Conservation (phyloP, 495 filamentous ascomycete species). For the Aspergillus sparsus region DNA sequence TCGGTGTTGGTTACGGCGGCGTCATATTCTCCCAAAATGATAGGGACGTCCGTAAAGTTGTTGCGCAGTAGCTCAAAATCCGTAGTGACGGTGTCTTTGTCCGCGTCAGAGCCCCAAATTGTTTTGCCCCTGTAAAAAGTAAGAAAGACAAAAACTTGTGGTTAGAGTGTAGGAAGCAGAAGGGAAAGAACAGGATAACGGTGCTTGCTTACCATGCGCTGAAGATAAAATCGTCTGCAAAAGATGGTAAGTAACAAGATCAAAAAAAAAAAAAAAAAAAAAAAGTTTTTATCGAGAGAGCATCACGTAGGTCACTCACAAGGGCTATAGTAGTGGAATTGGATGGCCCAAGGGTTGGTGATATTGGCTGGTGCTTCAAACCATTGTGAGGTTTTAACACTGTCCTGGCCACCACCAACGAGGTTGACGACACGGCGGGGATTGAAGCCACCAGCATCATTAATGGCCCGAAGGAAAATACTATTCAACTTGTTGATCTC, state of each 20-base stretch:
- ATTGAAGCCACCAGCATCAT: slow-evolving; percentile 58
- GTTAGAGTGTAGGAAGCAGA: background rate
- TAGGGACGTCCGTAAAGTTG: slow-evolving; percentile 56
- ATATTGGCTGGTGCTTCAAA: slow-evolving; percentile 51
- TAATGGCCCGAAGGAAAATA: slow-evolving; percentile 58
- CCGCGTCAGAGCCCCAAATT: slow-evolving; percentile 57
- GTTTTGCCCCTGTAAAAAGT: slow-evolving; percentile 52
- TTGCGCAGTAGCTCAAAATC: slow-evolving; percentile 53
- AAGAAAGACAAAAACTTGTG: background rate
- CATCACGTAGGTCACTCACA: slow-evolving; percentile 35
- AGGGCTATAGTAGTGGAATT: slow-evolving; percentile 65
- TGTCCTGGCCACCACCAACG: slow-evolving; percentile 52
- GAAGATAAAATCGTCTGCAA: slow-evolving; percentile 52
- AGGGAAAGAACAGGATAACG: background rate
- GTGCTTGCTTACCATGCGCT: slow-evolving; percentile 35
- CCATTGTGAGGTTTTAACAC: slow-evolving; percentile 54
- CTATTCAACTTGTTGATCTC: slow-evolving; percentile 57
- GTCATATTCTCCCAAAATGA: slow-evolving; percentile 62
- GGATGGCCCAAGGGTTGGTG: slow-evolving; percentile 60
- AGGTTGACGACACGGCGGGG: slow-evolving; percentile 57
- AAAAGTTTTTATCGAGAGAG: slow-evolving; percentile 31
- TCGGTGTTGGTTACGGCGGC: slow-evolving; percentile 52
- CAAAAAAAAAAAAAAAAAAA: no score
- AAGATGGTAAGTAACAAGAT: background rate
- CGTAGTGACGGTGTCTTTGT: slow-evolving; percentile 50